Evolutionary conservation across 306 rosid genomes (phyloP).

Genomic region (Quillaja saponaria): DNA sequence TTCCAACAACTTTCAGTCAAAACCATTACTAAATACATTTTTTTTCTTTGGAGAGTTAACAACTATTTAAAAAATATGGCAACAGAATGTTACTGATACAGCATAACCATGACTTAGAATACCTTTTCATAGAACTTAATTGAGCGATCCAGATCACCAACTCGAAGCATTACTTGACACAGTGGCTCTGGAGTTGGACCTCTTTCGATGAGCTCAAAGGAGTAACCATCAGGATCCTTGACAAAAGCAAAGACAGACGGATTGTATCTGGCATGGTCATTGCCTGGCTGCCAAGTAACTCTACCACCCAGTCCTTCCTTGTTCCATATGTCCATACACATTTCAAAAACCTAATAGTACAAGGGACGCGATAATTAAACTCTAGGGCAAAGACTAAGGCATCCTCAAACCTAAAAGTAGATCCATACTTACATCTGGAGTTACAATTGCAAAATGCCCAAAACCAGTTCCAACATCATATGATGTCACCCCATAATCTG

Average conservation of each 20-base stretch:
- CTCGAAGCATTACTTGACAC: constrained; percentile 97
- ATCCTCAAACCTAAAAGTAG: constrained; percentile 6
- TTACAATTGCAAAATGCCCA: constrained; percentile 87
- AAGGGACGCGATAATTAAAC: constrained; percentile 25
- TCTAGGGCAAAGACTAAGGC: constrained; percentile 16
- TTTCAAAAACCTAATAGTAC: constrained; percentile 61
- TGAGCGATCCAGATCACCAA: constrained; percentile 85
- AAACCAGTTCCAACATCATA: constrained; percentile 93
- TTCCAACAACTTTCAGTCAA: too few species aligned
- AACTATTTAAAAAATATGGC: too few species aligned
- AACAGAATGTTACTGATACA: too few species aligned
- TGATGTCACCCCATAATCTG: constrained; percentile 81
- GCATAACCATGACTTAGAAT: background rate
- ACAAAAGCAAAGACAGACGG: constrained; percentile 66
- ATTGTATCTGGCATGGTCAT: constrained; percentile 91
- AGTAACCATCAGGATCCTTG: constrained; percentile 94
- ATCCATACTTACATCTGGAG: constrained; percentile 70
- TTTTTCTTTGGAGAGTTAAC: too few species aligned
- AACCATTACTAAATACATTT: too few species aligned
- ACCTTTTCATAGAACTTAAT: constrained; percentile 95
- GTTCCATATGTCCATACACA: constrained; percentile 65
- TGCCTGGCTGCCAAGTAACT: constrained; percentile 87
- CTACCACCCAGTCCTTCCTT: constrained; percentile 84
- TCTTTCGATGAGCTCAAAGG: constrained; percentile 81
- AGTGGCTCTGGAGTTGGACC: constrained; percentile 77